Base-by-base conservation (phyloP, 2,329 filamentous ascomycete species). In the Bipolaris sorokiniana region DNA sequence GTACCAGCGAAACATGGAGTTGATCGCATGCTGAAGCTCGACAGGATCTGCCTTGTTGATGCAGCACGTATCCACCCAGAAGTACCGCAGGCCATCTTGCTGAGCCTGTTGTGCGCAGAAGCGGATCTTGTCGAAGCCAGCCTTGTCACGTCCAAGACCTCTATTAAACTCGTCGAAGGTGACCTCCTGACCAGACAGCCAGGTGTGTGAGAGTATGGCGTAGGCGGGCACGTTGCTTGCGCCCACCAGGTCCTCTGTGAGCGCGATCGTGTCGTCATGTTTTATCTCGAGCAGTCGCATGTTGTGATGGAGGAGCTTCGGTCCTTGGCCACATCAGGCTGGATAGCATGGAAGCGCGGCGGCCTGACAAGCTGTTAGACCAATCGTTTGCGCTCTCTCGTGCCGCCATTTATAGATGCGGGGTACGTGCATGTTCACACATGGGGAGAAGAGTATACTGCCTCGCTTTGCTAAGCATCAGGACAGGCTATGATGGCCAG, bases 51-150 rank as follows among this genome's bases (percentile, higher is more conserved):
- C 15, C 23, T 58, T 58, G 13, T 49, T 46, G 0, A 58, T 58
- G n/a, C 45, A 58, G 22, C 50, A 58, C 3, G 55, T 49, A 6
- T 58, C 55, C 1, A 58, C 23, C 50, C 41, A 56, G 41, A 51
- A 56, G 28, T 56, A 34, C 3, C 26, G 23, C 2, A 56, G 48
- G 1, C 34, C 34, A n/a, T 56, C 53, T 15, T n/a, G 11, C 11
- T 10, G 1, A 7, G 53, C 33, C 7, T 47, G 41, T 23, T 23
- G 5, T 10, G 22, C 40, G 33, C 53, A 56, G 41, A 56, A 56
- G 5, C 20, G 6, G 7, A 56, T 23, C 37, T 56, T 56, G 6
- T 44, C 13, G 13, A 28, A 44, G 22, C 41, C 20, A 44, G 41
- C 22, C 41, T 44, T 44, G 13, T 44, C 20, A 26, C 18, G 22